Evolutionary conservation across 2,329 filamentous ascomycete species (phyloP).

Genomic region (Aaosphaeria pasadenensis): DNA sequence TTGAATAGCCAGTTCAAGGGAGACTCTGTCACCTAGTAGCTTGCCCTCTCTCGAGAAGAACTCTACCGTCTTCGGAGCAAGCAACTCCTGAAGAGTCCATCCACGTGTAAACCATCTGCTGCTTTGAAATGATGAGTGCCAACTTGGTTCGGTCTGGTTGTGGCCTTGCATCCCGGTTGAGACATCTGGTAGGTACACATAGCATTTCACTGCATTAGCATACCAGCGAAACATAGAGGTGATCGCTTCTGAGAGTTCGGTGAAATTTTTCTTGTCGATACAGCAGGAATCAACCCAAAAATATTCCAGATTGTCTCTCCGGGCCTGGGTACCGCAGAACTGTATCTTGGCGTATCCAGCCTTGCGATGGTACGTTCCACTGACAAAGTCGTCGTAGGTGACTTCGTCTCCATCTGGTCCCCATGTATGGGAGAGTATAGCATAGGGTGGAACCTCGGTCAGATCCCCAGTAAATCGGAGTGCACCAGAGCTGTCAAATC

Average conservation of each 20-base stretch:
- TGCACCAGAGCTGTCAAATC: background rate
- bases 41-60: constrained; percentile 1
- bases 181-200: background rate
- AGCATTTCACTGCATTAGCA: background rate
- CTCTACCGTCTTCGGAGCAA: background rate
- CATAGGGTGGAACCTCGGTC: constrained; percentile 1
- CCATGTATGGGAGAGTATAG: constrained; percentile 7
- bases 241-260: background rate
- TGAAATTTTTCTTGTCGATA: background rate
- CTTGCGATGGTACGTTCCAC: background rate
- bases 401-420: constrained; percentile 1
- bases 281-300: constrained; percentile 4
- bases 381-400: background rate
- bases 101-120: constrained; percentile 1
- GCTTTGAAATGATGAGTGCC: background rate
- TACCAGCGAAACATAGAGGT: constrained; percentile 1
- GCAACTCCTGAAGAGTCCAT: constrained; percentile 1
- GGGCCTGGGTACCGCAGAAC: constrained; percentile 3
- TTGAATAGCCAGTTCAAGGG: constrained; percentile 3
- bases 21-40: constrained; percentile 3
- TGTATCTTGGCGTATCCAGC: background rate
- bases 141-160: background rate
- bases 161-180: background rate
- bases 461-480: background rate
- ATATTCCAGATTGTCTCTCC: constrained; percentile 1